Conservation (phyloP, 2,329 filamentous ascomycete species). For the Stylonectria norvegica region DNA sequence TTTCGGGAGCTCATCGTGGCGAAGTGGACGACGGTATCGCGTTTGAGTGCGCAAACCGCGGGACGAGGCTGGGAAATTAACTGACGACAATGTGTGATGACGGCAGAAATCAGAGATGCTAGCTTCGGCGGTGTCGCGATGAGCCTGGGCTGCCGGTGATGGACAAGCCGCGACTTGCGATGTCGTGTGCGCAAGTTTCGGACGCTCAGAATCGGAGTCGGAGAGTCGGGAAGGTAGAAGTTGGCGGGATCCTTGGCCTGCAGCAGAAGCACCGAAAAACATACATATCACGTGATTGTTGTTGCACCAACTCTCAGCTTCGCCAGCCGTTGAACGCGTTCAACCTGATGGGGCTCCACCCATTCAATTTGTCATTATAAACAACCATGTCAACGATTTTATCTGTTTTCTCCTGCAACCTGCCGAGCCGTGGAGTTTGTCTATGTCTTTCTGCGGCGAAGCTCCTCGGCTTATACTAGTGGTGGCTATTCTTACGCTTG, state of each 20-base stretch:
- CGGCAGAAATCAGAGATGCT: too few species aligned
- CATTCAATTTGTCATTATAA: too few species aligned
- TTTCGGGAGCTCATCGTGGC: slow-evolving; percentile 42
- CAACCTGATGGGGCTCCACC: too few species aligned
- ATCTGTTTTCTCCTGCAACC: too few species aligned
- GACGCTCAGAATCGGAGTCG: slow-evolving; percentile 20
- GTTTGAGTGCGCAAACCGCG: slow-evolving; percentile 11
- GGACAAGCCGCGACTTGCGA: slow-evolving; percentile 30
- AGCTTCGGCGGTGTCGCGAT: too few species aligned
- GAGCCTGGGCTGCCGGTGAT: slow-evolving; percentile 27
- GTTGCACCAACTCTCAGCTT: too few species aligned
- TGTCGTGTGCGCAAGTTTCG: slow-evolving; percentile 26
- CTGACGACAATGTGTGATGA: not conserved
- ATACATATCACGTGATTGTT: slow-evolving; percentile 24
- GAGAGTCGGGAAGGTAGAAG: slow-evolving; percentile 27
- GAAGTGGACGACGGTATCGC: slow-evolving; percentile 11
- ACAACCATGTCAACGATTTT: too few species aligned
- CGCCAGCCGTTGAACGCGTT: too few species aligned
- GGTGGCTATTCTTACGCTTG: too few species aligned
- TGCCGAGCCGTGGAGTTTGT: too few species aligned
- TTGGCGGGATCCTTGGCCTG: slow-evolving; percentile 18
- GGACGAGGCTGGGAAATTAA: not conserved
- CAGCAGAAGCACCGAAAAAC: slow-evolving; percentile 22
- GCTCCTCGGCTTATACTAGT: too few species aligned
- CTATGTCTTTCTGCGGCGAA: too few species aligned